Conservation (phyloP, 106 monocot genomes). For the Phalaenopsis aphrodite region DNA sequence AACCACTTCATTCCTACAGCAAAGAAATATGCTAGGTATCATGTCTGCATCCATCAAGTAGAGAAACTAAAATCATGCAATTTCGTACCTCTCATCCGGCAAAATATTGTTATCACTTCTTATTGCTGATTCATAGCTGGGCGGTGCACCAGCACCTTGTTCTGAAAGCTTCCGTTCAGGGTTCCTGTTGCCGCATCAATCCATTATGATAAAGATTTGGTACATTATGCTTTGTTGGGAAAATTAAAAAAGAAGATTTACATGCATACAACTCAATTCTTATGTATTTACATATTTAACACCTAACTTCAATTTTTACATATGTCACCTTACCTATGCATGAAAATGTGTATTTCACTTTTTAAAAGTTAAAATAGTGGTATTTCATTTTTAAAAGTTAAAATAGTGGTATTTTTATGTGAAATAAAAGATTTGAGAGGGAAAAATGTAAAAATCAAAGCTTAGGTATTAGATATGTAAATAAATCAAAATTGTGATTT, state of each 20-base stretch:
- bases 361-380: no score
- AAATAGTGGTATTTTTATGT: no score
- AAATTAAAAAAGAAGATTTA: not conserved
- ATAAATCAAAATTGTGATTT: no score
- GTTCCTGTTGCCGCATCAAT: conserved; percentile 16
- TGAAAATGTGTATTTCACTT: no score
- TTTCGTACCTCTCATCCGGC: conserved; percentile 49
- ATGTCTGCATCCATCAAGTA: conserved; percentile 1
- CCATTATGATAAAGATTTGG: not conserved
- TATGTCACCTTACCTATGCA: no score
- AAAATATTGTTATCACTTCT: conserved; percentile 20
- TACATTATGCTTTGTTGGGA: not conserved
- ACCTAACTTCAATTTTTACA: no score
- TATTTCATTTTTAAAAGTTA: no score
- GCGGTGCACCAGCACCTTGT: conserved; percentile 48
- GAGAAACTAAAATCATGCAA: conserved; percentile 12
- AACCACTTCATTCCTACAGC: conserved; percentile 38
- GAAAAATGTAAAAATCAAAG: no score
- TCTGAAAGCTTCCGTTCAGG: conserved; percentile 49
- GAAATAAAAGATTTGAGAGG: no score
- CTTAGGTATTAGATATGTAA: no score
- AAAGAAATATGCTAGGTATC: conserved; percentile 14
- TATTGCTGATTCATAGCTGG: conserved; percentile 70
- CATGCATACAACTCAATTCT: no score
- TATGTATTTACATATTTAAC: no score